phyloP scores from a whole-genome alignment of 1,139 yeast species.

The Arxiozyma bovina region DNA sequence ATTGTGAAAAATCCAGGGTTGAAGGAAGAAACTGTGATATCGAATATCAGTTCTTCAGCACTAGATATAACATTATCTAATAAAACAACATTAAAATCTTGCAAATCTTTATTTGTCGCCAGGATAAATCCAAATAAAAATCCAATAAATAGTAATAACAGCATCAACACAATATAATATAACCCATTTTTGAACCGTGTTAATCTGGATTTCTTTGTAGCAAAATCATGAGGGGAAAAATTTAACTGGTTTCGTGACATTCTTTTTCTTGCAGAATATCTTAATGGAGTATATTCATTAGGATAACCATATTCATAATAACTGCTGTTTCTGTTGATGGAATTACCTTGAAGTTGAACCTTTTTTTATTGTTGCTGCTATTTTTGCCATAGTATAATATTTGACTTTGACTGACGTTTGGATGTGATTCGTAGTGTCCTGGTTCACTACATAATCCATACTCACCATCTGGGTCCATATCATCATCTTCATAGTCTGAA shows the following conservation, averaged over 20 bases:
- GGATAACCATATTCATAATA: constrained; percentile 2
- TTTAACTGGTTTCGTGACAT: constrained; percentile 30
- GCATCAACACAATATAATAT: constrained; percentile 47
- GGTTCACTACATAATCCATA: constrained; percentile 24
- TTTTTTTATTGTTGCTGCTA: neutral
- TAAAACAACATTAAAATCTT: constrained; percentile 50
- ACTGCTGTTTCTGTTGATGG: neutral
- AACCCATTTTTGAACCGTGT: constrained; percentile 40
- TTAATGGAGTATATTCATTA: constrained; percentile 14
- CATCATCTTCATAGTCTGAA: constrained; percentile 27
- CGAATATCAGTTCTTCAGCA: constrained; percentile 77
- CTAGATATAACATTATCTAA: constrained; percentile 70
- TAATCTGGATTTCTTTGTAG: constrained; percentile 30
- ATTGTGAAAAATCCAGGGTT: constrained; percentile 83
- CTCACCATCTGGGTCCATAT: constrained; percentile 5
- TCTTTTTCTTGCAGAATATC: constrained; percentile 6
- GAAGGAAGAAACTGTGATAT: constrained; percentile 64
- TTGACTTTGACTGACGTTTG: constrained; percentile 13
- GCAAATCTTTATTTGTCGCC: constrained; percentile 80
- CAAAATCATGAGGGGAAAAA: constrained; percentile 54
- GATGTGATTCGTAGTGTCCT: constrained; percentile 23
- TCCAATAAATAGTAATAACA: constrained; percentile 55
- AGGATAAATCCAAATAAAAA: constrained; percentile 74
- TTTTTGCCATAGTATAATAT: neutral
- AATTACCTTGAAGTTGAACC: neutral